Percentiles rank a stretch among this genome's conserved stretches.
Evolutionary conservation across 2,329 filamentous ascomycete species (phyloP).

Genomic region (Scedosporium aurantiacum): DNA sequence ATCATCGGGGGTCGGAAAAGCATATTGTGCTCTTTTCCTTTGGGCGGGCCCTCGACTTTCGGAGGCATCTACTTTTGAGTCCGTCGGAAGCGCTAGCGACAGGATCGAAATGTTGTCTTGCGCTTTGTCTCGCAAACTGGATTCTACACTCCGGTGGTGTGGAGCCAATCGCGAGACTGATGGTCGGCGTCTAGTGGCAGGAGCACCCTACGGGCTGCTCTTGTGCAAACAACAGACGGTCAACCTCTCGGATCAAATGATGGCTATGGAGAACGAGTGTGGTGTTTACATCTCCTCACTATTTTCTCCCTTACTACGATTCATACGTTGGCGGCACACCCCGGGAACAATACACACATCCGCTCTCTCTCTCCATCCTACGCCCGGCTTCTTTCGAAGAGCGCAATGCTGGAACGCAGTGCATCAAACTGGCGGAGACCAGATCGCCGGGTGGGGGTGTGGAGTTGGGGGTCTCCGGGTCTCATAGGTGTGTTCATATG

Average conservation of each 20-base stretch:
- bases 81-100: not conserved
- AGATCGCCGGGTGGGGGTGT: not conserved
- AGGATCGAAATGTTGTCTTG: not conserved
- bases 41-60: not conserved
- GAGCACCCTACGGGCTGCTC: not conserved
- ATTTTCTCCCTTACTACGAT: too few species aligned
- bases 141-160: not conserved
- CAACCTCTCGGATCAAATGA: not conserved
- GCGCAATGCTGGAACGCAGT: not conserved
- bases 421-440: not conserved
- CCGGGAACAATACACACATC: too few species aligned
- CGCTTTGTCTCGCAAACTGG: not conserved
- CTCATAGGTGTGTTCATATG: too few species aligned
- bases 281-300: not conserved
- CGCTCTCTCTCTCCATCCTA: not conserved
- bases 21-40: not conserved
- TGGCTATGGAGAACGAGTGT: not conserved
- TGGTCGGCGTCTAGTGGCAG: not conserved
- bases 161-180: not conserved
- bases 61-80: not conserved
- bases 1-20: not conserved
- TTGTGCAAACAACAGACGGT: not conserved
- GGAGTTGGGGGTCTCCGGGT: not conserved
- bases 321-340: too few species aligned
- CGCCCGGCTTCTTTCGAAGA: not conserved